Conservation (phyloP, 495 filamentous ascomycete species). For the Hamigera avellanea region DNA sequence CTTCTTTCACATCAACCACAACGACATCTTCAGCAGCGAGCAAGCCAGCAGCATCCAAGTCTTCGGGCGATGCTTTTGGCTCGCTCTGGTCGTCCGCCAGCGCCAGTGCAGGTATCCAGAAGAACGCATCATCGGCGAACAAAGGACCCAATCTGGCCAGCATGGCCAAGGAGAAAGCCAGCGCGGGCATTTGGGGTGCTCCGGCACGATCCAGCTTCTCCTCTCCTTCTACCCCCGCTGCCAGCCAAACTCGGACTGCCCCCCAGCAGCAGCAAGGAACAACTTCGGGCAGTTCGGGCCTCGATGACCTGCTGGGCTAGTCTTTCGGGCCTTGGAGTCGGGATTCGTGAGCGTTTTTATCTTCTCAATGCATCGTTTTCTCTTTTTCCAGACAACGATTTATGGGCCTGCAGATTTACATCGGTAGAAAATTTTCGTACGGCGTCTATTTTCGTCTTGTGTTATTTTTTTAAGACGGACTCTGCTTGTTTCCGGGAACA, state of each 20-base stretch:
- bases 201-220: constrained; percentile 32
- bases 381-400: too few relatives aligned
- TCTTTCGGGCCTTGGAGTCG: background rate
- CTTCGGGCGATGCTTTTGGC: constrained; percentile 71
- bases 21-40: constrained; percentile 19
- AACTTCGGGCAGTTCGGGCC: constrained; percentile 28
- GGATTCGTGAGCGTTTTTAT: too few relatives aligned
- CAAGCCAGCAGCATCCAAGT: constrained; percentile 42
- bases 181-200: constrained; percentile 85
- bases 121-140: constrained; percentile 47
- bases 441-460: too few relatives aligned
- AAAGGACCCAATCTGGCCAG: constrained; percentile 73
- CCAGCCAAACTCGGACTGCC: constrained; percentile 12
- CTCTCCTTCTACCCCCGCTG: constrained; percentile 4
- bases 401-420: too few relatives aligned
- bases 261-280: constrained; percentile 22
- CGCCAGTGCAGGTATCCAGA: constrained; percentile 67
- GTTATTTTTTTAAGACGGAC: too few relatives aligned
- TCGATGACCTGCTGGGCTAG: constrained; percentile 59
- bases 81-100: constrained; percentile 73
- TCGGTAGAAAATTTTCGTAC: too few relatives aligned
- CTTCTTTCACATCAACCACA: constrained; percentile 24
- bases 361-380: too few relatives aligned
- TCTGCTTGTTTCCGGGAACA: too few relatives aligned
- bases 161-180: constrained; percentile 92